Evolutionary conservation across 257 asterid genomes (phyloP).

Genomic region (Solanum sitiens): DNA sequence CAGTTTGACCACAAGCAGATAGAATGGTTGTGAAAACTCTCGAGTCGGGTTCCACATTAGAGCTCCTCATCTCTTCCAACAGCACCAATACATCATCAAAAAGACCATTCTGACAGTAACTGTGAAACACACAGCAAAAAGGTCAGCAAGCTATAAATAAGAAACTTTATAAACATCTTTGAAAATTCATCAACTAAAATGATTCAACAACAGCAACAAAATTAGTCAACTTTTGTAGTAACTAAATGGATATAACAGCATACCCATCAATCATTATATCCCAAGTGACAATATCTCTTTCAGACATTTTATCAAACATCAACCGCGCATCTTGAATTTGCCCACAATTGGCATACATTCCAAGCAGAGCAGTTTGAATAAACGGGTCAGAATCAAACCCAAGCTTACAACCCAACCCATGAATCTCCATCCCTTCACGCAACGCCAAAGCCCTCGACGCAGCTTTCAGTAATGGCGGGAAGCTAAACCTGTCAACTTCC

Average conservation of each 20-base stretch:
- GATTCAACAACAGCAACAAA: neutral
- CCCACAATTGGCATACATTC: conserved; percentile 51
- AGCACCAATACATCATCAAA: conserved; percentile 41
- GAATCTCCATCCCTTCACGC: conserved; percentile 44
- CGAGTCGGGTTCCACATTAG: conserved; percentile 32
- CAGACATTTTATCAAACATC: conserved; percentile 68
- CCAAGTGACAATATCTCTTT: conserved; percentile 63
- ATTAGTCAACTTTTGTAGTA: neutral
- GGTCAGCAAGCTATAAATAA: conserved; percentile 1
- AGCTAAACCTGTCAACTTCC: conserved; percentile 35
- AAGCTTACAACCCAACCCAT: conserved; percentile 46
- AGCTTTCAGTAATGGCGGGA: conserved; percentile 62
- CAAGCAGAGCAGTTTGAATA: conserved; percentile 63
- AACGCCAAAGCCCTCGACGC: conserved; percentile 32
- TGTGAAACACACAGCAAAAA: conserved; percentile 14
- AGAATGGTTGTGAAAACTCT: conserved; percentile 48
- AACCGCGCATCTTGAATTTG: conserved; percentile 44
- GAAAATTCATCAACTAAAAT: neutral
- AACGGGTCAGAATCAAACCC: conserved; percentile 53
- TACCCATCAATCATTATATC: conserved; percentile 68
- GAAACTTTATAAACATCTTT: neutral
- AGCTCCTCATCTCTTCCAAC: conserved; percentile 54
- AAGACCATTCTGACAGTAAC: conserved; percentile 54
- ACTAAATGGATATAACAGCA: neutral
- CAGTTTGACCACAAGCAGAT: conserved; percentile 43